These are phyloP conservation scores for Oryza punctata DNA, from an alignment of 176 grass and related monocot genomes.

Conservation along the genomic window DNA sequence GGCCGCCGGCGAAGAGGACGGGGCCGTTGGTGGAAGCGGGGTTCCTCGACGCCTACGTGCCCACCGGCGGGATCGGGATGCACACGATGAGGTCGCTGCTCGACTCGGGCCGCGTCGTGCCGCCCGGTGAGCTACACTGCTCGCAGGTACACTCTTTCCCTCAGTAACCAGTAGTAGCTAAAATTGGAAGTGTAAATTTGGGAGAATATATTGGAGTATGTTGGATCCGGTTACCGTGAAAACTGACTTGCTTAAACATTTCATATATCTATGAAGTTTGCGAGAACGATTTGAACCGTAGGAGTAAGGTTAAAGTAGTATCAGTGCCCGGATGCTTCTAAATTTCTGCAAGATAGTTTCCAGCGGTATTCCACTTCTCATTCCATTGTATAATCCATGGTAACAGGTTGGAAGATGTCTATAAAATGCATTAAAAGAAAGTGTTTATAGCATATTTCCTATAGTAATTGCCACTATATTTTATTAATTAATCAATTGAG, in stretches of 20 bases:
- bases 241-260: neutral
- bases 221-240: neutral
- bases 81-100: conserved; percentile 91
- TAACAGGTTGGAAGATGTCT: neutral
- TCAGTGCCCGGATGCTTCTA: neutral
- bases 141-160: conserved; percentile 58
- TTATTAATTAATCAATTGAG: neutral
- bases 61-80: conserved; percentile 45
- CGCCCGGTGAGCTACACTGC: conserved; percentile 69
- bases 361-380: neutral
- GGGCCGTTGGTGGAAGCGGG: conserved; percentile 47
- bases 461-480: neutral
- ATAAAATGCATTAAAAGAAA: no score
- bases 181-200: neutral
- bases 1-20: conserved; percentile 35
- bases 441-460: conserved; percentile 13
- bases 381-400: neutral
- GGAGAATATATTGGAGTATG: neutral
- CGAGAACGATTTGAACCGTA: neutral
- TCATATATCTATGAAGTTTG: neutral
- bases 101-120: conserved; percentile 62
- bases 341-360: neutral
- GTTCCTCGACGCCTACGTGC: conserved; percentile 70
- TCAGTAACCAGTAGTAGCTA: neutral
- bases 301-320: neutral